Conservation (phyloP, 306 rosid species). For the Cucurbita maxima region DNA sequence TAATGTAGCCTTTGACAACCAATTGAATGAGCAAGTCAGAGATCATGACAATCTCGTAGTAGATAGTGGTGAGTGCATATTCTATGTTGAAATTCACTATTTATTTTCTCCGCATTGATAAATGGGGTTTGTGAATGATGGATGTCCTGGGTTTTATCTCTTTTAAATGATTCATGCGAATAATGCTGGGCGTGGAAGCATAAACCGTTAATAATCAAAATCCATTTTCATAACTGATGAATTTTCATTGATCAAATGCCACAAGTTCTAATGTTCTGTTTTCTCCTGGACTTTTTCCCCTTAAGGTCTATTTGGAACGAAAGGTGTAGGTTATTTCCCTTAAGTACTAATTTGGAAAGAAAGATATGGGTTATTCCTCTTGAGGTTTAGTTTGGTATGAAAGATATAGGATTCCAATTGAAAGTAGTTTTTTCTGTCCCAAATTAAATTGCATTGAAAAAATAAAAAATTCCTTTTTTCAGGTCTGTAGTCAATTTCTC, state of each 20-base stretch:
- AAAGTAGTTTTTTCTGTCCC: not conserved
- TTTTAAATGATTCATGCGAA: not conserved
- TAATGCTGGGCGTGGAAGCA: not conserved
- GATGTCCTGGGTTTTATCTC: not conserved
- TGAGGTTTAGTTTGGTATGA: not conserved
- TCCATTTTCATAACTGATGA: not conserved
- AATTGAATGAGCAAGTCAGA: slow-evolving; percentile 27
- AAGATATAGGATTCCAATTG: not conserved
- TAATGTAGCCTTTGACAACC: slow-evolving; percentile 23
- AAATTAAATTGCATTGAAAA: not conserved
- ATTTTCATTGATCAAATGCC: not conserved
- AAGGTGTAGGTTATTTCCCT: not conserved
- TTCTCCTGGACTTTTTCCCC: not conserved
- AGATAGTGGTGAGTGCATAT: slow-evolving; percentile 31
- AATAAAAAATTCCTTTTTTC: not conserved
- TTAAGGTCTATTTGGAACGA: not conserved
- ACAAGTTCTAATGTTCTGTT: not conserved
- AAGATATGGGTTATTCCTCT: not conserved
- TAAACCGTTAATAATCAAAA: not conserved
- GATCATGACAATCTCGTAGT: slow-evolving; percentile 21
- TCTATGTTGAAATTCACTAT: not conserved
- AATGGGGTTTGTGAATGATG: not conserved
- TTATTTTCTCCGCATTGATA: not conserved
- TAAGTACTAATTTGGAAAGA: not conserved
- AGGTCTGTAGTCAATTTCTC: not conserved